Evolutionary conservation across 202 grass and related monocot genomes (phyloP), one percentile per base, ranked within the genome.

Genomic region (Elaeis oleifera): DNA sequence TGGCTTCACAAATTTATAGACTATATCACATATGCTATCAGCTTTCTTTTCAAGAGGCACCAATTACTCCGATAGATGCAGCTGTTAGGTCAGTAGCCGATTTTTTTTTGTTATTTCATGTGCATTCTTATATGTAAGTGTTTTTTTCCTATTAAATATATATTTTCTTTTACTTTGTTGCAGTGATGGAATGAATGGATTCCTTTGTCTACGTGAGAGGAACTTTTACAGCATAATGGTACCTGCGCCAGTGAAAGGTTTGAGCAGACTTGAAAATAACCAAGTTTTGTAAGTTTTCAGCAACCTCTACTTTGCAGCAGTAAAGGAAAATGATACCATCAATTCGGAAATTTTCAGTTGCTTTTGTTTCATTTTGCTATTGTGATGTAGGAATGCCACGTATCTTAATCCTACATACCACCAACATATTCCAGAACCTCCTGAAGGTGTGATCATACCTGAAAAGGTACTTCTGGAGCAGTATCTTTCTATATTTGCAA

Each of bases 181-280:
- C 79, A 92, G 88, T 75, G 85, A 72, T 58, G 82, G 94, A 76
- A 97, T 97, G 88, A 97, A 99, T 80, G 94, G 94, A 58, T 99
- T 81, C 59, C 85, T 99, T 78, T 89, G 77, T 75, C 84, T 99
- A 81, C 81, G 74, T 61, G 74, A 81, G 71, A 84, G 88, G 71
- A 99, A 92, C 63, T 58, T 65, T 27, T 89, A 82, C 71, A 79
- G 58, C 23, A 18, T 60, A 16, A 29, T 54, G 54, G 63, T 99
- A 49, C 51, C 31, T 70, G 79, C 94, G 68, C 88, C 88, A 69
- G 56, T 99, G 82, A 82, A 75, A 67, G 82, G 94, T 21, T 92
- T 92, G 56, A 83, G 71, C 70, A 52, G 23, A 60, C 79, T 92
- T 71, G 29, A 51, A 54, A 70, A 89, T 31, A 97, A 99, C 80